These are phyloP conservation scores for Boletus subparvulus DNA, from an alignment of 768 basidiomycete genomes.

Conservation along the genomic window DNA sequence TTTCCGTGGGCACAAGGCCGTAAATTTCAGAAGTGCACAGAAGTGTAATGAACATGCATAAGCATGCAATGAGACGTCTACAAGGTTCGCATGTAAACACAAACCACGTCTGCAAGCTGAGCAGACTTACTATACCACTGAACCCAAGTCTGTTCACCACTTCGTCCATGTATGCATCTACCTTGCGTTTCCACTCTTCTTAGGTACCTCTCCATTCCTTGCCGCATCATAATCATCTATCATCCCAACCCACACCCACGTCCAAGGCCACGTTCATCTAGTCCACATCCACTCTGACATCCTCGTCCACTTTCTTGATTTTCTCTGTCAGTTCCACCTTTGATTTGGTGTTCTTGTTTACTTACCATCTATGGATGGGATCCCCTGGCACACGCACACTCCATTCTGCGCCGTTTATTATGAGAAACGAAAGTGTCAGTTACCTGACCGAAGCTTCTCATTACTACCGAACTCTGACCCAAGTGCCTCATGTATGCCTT, in stretches of 20 bases:
- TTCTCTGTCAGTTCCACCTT: constrained; percentile 28
- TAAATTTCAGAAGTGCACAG: constrained; percentile 58
- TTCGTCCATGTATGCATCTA: constrained; percentile 90
- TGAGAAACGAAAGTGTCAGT: no score
- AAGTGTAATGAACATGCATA: constrained; percentile 91
- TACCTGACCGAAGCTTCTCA: no score
- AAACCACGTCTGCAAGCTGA: neutral
- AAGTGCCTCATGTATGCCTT: no score
- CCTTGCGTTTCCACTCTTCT: constrained; percentile 80
- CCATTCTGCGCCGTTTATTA: no score
- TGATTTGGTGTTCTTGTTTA: constrained; percentile 30
- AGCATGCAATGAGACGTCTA: constrained; percentile 81
- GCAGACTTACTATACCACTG: constrained; percentile 80
- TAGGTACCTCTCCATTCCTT: constrained; percentile 88
- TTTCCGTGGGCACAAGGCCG: constrained; percentile 78
- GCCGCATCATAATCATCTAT: constrained; percentile 37
- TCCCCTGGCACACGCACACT: no score
- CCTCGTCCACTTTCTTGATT: constrained; percentile 37
- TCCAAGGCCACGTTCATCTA: constrained; percentile 61
- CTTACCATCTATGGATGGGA: no score
- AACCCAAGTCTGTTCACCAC: constrained; percentile 82
- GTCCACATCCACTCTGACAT: constrained; percentile 47
- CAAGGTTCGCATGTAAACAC: constrained; percentile 1
- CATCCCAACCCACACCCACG: constrained; percentile 35
- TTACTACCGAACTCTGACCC: no score